Percentiles rank a stretch among this genome's conserved stretches.
Evolutionary conservation across 768 basidiomycete genomes (phyloP).

Genomic region (Hericium alpestre): DNA sequence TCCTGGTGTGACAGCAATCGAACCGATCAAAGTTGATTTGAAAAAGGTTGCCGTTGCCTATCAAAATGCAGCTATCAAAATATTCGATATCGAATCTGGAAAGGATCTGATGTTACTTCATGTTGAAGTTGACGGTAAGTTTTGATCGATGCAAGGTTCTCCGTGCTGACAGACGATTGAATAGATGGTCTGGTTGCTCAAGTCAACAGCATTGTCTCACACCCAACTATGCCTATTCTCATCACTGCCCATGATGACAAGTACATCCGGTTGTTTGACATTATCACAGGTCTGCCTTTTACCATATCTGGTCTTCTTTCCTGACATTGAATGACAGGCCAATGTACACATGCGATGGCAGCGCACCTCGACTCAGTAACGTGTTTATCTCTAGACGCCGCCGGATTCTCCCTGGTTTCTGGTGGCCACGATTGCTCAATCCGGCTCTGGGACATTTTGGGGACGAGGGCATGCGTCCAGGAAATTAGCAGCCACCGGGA

Average conservation of each 20-base stretch:
- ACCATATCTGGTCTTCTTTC: background rate
- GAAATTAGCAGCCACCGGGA: constrained; percentile 84
- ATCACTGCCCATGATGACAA: constrained; percentile 93
- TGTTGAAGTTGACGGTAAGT: constrained; percentile 8
- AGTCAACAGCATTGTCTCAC: constrained; percentile 78
- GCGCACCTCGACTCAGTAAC: constrained; percentile 91
- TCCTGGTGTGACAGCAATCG: constrained; percentile 71
- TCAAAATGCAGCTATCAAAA: constrained; percentile 78
- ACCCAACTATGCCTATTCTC: constrained; percentile 82
- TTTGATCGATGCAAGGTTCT: background rate
- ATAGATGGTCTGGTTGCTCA: constrained; percentile 65
- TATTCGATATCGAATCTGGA: constrained; percentile 86
- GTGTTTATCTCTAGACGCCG: constrained; percentile 77
- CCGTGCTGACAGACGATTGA: constrained; percentile 3
- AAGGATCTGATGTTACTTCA: constrained; percentile 58
- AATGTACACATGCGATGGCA: constrained; percentile 82
- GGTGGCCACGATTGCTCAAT: constrained; percentile 90
- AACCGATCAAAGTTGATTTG: constrained; percentile 71
- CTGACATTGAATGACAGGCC: constrained; percentile 32
- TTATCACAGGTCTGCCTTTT: constrained; percentile 48
- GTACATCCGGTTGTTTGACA: constrained; percentile 82
- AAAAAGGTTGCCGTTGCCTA: constrained; percentile 87
- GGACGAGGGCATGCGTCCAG: constrained; percentile 71
- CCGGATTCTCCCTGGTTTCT: constrained; percentile 81
- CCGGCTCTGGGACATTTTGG: constrained; percentile 89